These are phyloP conservation scores for Yamagishiella unicocca DNA, from an alignment of 139 green algal genomes.

Conservation along the genomic window DNA sequence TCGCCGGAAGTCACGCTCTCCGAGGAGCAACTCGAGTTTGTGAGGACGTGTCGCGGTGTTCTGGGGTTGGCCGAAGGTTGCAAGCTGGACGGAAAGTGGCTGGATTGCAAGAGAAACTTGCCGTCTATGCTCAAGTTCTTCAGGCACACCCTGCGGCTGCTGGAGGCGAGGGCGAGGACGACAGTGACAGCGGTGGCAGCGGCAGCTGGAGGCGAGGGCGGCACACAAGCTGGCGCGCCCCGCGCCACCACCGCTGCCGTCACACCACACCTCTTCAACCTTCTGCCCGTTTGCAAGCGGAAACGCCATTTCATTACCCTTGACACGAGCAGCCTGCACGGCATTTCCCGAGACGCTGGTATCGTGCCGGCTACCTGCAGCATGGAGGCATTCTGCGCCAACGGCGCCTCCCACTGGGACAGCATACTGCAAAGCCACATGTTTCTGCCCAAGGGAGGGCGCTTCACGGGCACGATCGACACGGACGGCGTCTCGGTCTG, in stretches of 20 bases:
- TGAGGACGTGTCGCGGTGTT: neutral
- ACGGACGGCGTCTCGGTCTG: constrained; percentile 11
- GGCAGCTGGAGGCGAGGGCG: neutral
- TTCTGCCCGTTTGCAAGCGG: neutral
- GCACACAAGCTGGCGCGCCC: too few relatives aligned
- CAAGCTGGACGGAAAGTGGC: neutral
- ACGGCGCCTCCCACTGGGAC: neutral
- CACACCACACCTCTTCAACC: neutral
- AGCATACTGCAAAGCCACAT: neutral
- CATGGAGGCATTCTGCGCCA: neutral
- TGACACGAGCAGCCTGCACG: neutral
- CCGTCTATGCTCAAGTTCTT: neutral
- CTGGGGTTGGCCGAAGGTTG: neutral
- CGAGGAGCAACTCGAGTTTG: neutral
- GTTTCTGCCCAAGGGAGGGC: neutral
- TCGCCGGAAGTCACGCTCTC: neutral
- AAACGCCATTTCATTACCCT: neutral
- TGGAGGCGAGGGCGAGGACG: neutral
- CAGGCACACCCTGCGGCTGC: neutral
- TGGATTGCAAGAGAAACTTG: neutral
- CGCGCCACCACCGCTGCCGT: neutral
- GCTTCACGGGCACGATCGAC: constrained; percentile 9
- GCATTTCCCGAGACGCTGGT: neutral
- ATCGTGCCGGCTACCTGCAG: neutral
- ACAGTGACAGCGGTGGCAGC: neutral